phyloP scores from a whole-genome alignment of 2,329 filamentous ascomycete genomes.

The Colletotrichum musae region DNA sequence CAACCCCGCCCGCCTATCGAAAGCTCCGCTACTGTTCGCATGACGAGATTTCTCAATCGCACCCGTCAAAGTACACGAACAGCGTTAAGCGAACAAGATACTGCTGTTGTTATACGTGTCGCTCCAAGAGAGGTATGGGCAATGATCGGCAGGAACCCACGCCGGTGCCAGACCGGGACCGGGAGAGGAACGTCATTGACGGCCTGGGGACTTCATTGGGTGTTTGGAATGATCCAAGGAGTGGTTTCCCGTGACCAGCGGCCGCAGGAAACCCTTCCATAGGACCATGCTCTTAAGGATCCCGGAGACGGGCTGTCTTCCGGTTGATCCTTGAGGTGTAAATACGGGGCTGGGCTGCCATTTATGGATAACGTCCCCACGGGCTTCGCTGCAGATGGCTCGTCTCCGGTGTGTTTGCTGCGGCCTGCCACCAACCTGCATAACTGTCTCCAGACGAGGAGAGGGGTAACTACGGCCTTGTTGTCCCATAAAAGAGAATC shows the following conservation, averaged over 20 bases:
- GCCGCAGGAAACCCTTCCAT: background rate
- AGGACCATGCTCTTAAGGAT: background rate
- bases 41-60: no score
- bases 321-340: background rate
- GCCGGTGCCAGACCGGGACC: no score
- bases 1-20: no score
- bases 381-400: background rate
- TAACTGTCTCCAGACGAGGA: background rate
- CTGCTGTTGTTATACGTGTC: no score
- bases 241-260: background rate
- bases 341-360: background rate
- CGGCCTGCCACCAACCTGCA: background rate
- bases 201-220: no score
- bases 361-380: background rate
- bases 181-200: no score
- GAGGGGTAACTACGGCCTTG: background rate
- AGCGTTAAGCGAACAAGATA: no score
- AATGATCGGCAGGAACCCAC: no score
- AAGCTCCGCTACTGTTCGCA: no score
- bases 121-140: no score
- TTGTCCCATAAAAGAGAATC: background rate
- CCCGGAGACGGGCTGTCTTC: background rate
- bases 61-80: no score
- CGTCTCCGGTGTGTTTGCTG: background rate
- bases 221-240: background rate